These are phyloP conservation scores for Termitomyces sp. DNA, from an alignment of 768 basidiomycete species.

Conservation along the genomic window DNA sequence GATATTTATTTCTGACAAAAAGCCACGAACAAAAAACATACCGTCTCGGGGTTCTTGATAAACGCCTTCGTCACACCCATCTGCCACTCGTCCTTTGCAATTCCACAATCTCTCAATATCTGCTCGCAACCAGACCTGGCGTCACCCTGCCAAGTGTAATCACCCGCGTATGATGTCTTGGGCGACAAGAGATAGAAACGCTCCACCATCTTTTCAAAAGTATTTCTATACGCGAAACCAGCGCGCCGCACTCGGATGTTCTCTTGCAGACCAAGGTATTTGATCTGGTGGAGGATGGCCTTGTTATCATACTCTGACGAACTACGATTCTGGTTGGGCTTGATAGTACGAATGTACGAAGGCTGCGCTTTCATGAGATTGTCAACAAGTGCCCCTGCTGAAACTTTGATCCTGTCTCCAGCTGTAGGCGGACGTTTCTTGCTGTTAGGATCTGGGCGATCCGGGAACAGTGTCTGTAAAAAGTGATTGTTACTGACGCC, in stretches of 20 bases:
- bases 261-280: conserved; percentile 97
- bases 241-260: conserved; percentile 97
- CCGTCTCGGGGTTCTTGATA: conserved; percentile 98
- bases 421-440: conserved; percentile 98
- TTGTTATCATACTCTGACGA: conserved; percentile 89
- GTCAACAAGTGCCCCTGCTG: conserved; percentile 94
- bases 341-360: conserved; percentile 98
- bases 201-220: conserved; percentile 99
- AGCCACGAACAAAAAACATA: conserved; percentile 27
- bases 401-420: conserved; percentile 95
- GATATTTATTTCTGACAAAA: not conserved
- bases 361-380: conserved; percentile 98
- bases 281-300: conserved; percentile 97
- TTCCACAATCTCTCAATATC: conserved; percentile 93
- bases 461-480: conserved; percentile 85
- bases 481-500: conserved; percentile 78
- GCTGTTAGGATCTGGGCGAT: conserved; percentile 91
- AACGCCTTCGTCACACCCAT: conserved; percentile 99
- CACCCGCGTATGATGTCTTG: conserved; percentile 95
- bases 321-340: conserved; percentile 96
- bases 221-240: conserved; percentile 97
- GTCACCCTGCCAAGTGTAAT: conserved; percentile 95
- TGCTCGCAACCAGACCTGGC: conserved; percentile 86
- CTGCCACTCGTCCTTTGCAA: conserved; percentile 97
- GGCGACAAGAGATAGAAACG: conserved; percentile 95